Percentiles rank a stretch among this genome's conserved stretches.
These are phyloP conservation scores for Globisporangium emineosum DNA, from an alignment of 352 stramenopile genomes.

Conservation along the genomic window DNA sequence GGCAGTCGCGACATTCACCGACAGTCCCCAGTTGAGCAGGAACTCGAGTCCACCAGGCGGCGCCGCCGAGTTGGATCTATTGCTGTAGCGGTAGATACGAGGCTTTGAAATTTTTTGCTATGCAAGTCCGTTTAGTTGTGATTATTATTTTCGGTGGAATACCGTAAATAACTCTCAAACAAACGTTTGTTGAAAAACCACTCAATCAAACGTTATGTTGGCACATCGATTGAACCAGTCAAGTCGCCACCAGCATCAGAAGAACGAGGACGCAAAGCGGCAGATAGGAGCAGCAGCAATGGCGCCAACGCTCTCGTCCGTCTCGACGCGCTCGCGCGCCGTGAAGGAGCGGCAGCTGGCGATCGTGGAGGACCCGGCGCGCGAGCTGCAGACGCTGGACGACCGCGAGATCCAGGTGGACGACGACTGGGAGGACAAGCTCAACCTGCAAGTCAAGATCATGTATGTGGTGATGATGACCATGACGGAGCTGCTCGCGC, in stretches of 20 bases:
- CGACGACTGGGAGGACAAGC: slow-evolving; percentile 77
- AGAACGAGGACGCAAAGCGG: not conserved
- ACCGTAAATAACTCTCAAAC: too few species aligned
- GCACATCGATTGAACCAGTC: not conserved
- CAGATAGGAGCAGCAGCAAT: slow-evolving; percentile 17
- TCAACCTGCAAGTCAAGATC: slow-evolving; percentile 80
- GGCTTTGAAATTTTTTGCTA: too few species aligned
- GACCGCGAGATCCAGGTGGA: slow-evolving; percentile 68
- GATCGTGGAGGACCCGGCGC: slow-evolving; percentile 41
- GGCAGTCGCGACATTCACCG: too few species aligned
- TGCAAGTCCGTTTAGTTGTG: too few species aligned
- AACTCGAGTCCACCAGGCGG: too few species aligned
- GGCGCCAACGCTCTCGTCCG: slow-evolving; percentile 6
- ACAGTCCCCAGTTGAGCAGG: too few species aligned
- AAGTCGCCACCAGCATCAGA: not conserved
- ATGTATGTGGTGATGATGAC: slow-evolving; percentile 38
- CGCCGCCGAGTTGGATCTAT: too few species aligned
- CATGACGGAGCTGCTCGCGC: not conserved
- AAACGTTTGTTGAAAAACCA: too few species aligned
- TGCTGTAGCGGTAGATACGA: too few species aligned
- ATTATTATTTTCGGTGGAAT: too few species aligned
- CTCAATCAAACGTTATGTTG: not conserved
- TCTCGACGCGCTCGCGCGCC: slow-evolving; percentile 33
- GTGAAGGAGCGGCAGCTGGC: slow-evolving; percentile 77
- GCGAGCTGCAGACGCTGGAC: slow-evolving; percentile 39